Evolutionary conservation across 805 yeast genomes (phyloP), one percentile per base, ranked within the genome.

Genomic region (Wickerhamomyces alni): DNA sequence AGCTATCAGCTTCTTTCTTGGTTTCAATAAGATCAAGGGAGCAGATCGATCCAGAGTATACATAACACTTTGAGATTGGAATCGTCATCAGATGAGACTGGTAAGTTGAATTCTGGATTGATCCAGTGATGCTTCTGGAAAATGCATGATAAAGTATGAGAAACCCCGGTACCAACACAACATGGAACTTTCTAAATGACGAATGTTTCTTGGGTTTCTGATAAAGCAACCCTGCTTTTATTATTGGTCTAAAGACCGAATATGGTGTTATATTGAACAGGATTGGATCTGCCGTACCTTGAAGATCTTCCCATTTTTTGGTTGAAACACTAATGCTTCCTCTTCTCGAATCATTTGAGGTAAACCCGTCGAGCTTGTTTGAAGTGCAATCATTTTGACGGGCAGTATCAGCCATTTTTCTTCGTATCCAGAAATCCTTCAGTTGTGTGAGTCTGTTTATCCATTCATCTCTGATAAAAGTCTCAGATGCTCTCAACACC

Each of bases 181-280:
- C 85, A 57, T 66, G 81, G 48, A 63, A 76, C 43, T 74, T 75
- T 33, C 60, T 63, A 61, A 89, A 91, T 27, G 75, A 67, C 1
- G 86, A 61, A 54, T 82, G 88, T 54, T 79, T 85, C 42, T 74
- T 76, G 3, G 76, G 69, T 51, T 88, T 89, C 47, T 77, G 77
- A 54, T 74, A 88, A 19, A 91, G 56, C 25, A 67, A 59, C 0
- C 96, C 96, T 43, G 77, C 72, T 62, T 69, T 69, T 17, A 82
- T 62, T 3, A 89, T 61, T 10, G 81, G 70, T 13, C 78, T 73
- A 19, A 78, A 70, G 60, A 82, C 66, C 0, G 91, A 69, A 37
- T 77, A 56, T 4, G 79, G 65, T 10, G 81, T 75, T 17, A 80
- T 70, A 45, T 77, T 75, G 53, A 75, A 75, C 3, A 77, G 56